phyloP scores from a whole-genome alignment of 1,284 basidiomycete genomes.

The Sporisorium iseilematis-ciliati region DNA sequence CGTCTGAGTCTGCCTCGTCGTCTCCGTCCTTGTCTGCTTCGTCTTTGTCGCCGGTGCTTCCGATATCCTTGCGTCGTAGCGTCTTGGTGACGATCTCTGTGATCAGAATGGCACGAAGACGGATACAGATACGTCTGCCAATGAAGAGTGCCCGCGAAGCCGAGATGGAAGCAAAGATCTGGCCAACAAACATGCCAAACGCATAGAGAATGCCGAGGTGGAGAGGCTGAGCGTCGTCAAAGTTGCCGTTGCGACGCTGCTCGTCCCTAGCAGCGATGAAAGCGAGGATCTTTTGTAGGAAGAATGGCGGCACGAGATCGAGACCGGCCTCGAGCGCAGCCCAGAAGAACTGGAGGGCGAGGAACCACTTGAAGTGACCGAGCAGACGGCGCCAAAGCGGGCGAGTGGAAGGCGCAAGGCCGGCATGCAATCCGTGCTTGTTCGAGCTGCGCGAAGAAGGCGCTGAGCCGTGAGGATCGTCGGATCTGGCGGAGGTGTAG shows the following conservation, averaged over 20 bases:
- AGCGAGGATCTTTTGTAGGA: conserved; percentile 72
- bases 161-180: conserved; percentile 70
- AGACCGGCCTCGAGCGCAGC: conserved; percentile 71
- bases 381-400: conserved; percentile 70
- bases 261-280: conserved; percentile 69
- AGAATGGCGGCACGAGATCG: conserved; percentile 72
- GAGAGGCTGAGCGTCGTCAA: conserved; percentile 57
- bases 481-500: conserved; percentile 36
- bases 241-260: conserved; percentile 28
- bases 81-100: conserved; percentile 74
- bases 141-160: conserved; percentile 72
- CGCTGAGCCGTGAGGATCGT: conserved; percentile 1
- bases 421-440: conserved; percentile 40
- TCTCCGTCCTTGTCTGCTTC: conserved; percentile 31
- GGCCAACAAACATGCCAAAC: conserved; percentile 72
- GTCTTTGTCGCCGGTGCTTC: conserved; percentile 43
- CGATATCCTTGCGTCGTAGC: conserved; percentile 72
- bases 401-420: conserved; percentile 58
- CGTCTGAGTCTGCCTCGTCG: conserved; percentile 17
- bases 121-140: conserved; percentile 72
- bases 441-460: conserved; percentile 3
- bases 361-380: conserved; percentile 68
- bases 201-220: conserved; percentile 74
- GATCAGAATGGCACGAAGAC: conserved; percentile 72
- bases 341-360: conserved; percentile 70